Evolutionary conservation across 2,329 filamentous ascomycete genomes (phyloP).

Genomic region (Pyricularia sp.): DNA sequence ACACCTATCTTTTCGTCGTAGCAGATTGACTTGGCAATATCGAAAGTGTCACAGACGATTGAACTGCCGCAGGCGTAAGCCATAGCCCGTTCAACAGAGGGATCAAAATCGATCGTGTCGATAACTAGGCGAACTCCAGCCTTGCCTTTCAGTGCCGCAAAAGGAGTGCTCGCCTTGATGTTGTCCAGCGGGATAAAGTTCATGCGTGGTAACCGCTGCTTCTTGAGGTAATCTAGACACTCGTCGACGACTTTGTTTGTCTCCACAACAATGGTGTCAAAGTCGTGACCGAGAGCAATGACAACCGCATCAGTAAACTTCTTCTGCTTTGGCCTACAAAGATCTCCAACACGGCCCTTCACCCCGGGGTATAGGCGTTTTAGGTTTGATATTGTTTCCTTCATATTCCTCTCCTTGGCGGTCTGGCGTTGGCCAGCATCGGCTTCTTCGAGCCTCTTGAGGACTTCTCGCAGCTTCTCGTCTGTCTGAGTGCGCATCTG

Average conservation of each 20-base stretch:
- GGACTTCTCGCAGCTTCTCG: conserved; percentile 76
- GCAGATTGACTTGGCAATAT: conserved; percentile 80
- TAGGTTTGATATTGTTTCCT: conserved; percentile 75
- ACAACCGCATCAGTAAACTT: conserved; percentile 92
- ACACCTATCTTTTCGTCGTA: conserved; percentile 79
- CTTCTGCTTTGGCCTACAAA: conserved; percentile 95
- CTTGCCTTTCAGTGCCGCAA: conserved; percentile 84
- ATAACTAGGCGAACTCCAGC: conserved; percentile 81
- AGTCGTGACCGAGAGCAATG: conserved; percentile 84
- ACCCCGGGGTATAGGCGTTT: conserved; percentile 91
- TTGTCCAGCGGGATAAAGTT: conserved; percentile 96
- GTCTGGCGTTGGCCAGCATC: conserved; percentile 80
- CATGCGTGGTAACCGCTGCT: conserved; percentile 77
- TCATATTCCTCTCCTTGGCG: conserved; percentile 67
- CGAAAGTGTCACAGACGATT: conserved; percentile 83
- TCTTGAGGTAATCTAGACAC: conserved; percentile 89
- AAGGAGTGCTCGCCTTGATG: conserved; percentile 87
- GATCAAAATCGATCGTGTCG: conserved; percentile 91
- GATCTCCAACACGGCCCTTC: conserved; percentile 77
- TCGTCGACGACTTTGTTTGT: conserved; percentile 90
- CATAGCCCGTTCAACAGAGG: conserved; percentile 81
- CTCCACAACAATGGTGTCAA: conserved; percentile 91
- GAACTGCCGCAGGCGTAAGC: conserved; percentile 91
- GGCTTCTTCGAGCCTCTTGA: conserved; percentile 73
- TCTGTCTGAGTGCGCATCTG: conserved; percentile 83